Evolutionary conservation across 2,329 filamentous ascomycete species (phyloP), one percentile per base, ranked within the genome.

Genomic region (Penicillium thymicola): DNA sequence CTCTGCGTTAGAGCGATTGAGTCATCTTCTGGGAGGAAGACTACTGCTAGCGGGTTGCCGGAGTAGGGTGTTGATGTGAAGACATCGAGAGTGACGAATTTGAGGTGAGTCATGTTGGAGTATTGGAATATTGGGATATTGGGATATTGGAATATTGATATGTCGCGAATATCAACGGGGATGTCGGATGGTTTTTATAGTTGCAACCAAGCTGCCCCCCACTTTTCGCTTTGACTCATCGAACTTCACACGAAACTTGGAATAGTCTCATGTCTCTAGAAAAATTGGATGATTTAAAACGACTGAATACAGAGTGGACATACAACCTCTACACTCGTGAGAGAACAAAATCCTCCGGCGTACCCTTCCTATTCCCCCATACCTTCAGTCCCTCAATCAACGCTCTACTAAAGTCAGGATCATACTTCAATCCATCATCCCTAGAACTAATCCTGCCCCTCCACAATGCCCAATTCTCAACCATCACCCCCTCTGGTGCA

Each of bases 11-110:
- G 52, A 43, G 65, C 59, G 4, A 76, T 75, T 14, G 61, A 43
- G n/a, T 54, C 25, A 11, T 64, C 54, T 52, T 62, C 55, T 11
- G 70, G 66, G 13, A 85, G 70, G 40, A 76, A 72, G 58, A 85
- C 77, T n/a, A 85, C 75, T n/a, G 78, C 82, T 1, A 85, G 72
- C 3, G 80, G 82, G 59, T 85, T 85, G 42, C 82, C 82, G 5
- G 62, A 62, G 62, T 73, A 78, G n/a, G 67, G 65, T 28, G 69
- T 68, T 25, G 68, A 69, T 16, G 76, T 77, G 68, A 78, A 78
- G 59, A 78, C 76, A 60, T 78, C 75, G 27, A 78, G 67, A 11
- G 73, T 75, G 57, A 72, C 59, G 59, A 67, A 76, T 25, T 62
- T 59, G 7, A 70, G 60, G 55, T 66, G 62, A 48, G 66, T 57